Base-by-base conservation (phyloP, 208 protist species). In the Trypanosoma theileri region DNA sequence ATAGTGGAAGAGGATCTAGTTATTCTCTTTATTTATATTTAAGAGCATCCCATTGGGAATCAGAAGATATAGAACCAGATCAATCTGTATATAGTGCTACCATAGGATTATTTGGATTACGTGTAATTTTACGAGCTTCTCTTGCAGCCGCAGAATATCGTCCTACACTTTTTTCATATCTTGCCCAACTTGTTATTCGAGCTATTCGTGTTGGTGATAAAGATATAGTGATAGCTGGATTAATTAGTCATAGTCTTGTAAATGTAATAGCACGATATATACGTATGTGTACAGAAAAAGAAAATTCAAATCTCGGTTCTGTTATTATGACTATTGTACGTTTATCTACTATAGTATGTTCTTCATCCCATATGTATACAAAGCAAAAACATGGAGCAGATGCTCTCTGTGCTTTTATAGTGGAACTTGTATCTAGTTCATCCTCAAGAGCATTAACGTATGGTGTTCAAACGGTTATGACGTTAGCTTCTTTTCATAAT, bases 341-440 rank as follows among this genome's bases (percentile, higher is more conserved):
- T 58, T 51, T 77, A 24, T 66, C 64, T 59, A 26, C 48, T 6
- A 57, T 45, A 19, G 65, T 77, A 7, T 71, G 65, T 64, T n/a
- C n/a, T 13, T 72, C 65, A 14, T 31, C 0, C 0, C 26, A 40
- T 6, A 35, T 22, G 14, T 71, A 71, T 53, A 52, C 28, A 22
- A 69, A 44, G 51, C 66, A 77, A 58, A 77, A 69, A 24, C 48
- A n/a, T 48, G 72, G 72, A 35, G 72, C 64, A 14, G 17, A 26
- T 16, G 14, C 19, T 21, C 46, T 77, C 55, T 77, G 65, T 55
- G 11, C 16, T 28, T 26, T 77, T 16, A 40, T 77, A 7, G 59
- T 71, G 26, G 59, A 66, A 46, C 59, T 77, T 19, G 46, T 55
- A 40, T 69, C 60, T 12, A 62, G 52, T 53, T 28, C 44, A n/a